phyloP scores from a whole-genome alignment of 805 yeast genomes.

The Scheffersomyces stipitis region DNA sequence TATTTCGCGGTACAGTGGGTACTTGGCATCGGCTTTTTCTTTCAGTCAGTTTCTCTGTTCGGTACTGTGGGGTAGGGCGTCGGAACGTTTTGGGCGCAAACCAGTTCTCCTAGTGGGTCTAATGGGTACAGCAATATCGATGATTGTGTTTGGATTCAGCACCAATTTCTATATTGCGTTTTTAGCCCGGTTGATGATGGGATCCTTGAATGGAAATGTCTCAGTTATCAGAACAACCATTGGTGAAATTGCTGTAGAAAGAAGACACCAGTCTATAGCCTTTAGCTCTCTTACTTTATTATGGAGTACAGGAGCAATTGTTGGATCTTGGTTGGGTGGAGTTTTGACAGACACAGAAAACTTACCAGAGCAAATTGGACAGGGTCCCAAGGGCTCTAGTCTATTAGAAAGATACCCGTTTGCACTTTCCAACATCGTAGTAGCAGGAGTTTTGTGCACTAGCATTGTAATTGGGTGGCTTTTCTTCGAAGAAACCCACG shows the following conservation, averaged over 20 bases:
- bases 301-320: constrained; percentile 15
- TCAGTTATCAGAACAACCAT: constrained; percentile 19
- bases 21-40: constrained; percentile 18
- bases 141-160: constrained; percentile 1
- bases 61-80: constrained; percentile 5
- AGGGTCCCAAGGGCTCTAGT: neutral
- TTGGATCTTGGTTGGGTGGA: constrained; percentile 20
- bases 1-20: constrained; percentile 17
- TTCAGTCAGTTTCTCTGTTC: constrained; percentile 19
- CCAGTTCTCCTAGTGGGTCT: neutral
- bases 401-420: constrained; percentile 15
- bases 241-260: constrained; percentile 18
- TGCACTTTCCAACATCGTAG: constrained; percentile 18
- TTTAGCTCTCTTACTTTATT: constrained; percentile 17
- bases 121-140: neutral
- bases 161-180: constrained; percentile 1
- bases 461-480: constrained; percentile 14
- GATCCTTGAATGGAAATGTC: constrained; percentile 14
- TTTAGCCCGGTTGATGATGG: neutral
- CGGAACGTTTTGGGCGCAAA: constrained; percentile 2
- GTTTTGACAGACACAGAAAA: neutral
- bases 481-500: constrained; percentile 18
- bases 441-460: constrained; percentile 8
- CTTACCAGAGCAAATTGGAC: neutral
- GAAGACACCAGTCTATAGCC: constrained; percentile 18